Percentiles rank a stretch among this genome's conserved stretches.
Evolutionary conservation across 108 stramenopile genomes (phyloP).

Genomic region (Pseudonitzschia multiseries): DNA sequence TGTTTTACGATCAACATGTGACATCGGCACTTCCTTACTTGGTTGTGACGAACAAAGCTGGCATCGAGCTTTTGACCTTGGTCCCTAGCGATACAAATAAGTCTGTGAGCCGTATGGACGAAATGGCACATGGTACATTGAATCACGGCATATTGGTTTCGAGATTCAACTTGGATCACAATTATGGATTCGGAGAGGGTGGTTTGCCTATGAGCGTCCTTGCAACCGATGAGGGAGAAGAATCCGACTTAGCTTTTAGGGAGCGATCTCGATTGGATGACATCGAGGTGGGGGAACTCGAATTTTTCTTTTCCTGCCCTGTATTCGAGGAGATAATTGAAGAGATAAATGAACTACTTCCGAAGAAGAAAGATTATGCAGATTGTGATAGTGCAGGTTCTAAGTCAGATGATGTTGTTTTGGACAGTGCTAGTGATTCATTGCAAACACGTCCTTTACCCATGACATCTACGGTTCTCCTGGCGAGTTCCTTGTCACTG

Average conservation of each 20-base stretch:
- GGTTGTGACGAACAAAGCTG: constrained; percentile 39
- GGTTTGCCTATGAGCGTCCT: constrained; percentile 41
- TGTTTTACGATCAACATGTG: constrained; percentile 46
- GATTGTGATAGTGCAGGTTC: neutral
- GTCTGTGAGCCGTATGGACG: constrained; percentile 6
- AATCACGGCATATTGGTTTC: constrained; percentile 19
- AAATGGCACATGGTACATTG: neutral
- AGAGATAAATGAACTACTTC: constrained; percentile 17
- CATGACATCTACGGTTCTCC: neutral
- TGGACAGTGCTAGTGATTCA: neutral
- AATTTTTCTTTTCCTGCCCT: constrained; percentile 42
- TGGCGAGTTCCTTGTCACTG: constrained; percentile 1
- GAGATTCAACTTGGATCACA: constrained; percentile 37
- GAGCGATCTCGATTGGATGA: constrained; percentile 32
- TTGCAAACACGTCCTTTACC: neutral
- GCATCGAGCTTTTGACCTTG: constrained; percentile 38
- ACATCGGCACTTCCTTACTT: constrained; percentile 24
- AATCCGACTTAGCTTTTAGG: constrained; percentile 14
- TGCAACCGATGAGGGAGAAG: constrained; percentile 27
- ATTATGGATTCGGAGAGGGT: constrained; percentile 42
- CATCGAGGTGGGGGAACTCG: constrained; percentile 38
- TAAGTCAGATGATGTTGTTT: neutral
- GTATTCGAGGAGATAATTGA: constrained; percentile 38
- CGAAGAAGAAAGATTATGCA: neutral
- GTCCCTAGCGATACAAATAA: constrained; percentile 24